Percentiles rank a stretch among this genome's conserved stretches.
Conservation (phyloP, 73 alveolate species). For the Paramecium tetraurelia region DNA sequence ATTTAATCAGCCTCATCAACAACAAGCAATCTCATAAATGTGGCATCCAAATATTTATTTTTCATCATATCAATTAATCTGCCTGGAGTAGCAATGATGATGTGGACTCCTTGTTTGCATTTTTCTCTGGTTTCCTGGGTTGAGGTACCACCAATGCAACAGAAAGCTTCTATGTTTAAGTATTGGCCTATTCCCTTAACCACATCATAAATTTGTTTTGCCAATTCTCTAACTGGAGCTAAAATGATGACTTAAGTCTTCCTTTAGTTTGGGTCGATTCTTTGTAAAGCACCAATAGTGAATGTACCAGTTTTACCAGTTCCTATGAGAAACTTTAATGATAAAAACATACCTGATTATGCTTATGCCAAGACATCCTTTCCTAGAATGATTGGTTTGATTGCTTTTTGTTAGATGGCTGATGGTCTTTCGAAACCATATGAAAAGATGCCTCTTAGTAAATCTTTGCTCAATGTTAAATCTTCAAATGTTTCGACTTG, state of each 20-base stretch:
- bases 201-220: slow-evolving; percentile 80
- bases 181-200: slow-evolving; percentile 79
- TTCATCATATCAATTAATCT: slow-evolving; percentile 92
- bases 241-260: slow-evolving; percentile 95
- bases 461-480: slow-evolving; percentile 13
- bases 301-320: slow-evolving; percentile 98
- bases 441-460: slow-evolving; percentile 58
- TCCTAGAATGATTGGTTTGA: slow-evolving; percentile 92
- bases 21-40: slow-evolving; percentile 78
- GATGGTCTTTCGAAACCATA: slow-evolving; percentile 96
- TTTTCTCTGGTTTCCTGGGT: slow-evolving; percentile 86
- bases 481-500: slow-evolving; percentile 45
- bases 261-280: slow-evolving; percentile 77
- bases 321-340: slow-evolving; percentile 63
- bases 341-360: slow-evolving; percentile 58
- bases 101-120: slow-evolving; percentile 85
- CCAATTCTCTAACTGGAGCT: slow-evolving; percentile 99
- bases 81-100: slow-evolving; percentile 96
- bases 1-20: slow-evolving; percentile 99
- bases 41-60: slow-evolving; percentile 81
- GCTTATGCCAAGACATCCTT: slow-evolving; percentile 96
- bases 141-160: slow-evolving; percentile 94
- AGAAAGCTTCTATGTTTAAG: slow-evolving; percentile 82
- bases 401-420: slow-evolving; percentile 94
- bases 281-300: slow-evolving; percentile 86